Conservation (phyloP, 192 early-diverging fungal genomes). For the Dimargaris verticillata region DNA sequence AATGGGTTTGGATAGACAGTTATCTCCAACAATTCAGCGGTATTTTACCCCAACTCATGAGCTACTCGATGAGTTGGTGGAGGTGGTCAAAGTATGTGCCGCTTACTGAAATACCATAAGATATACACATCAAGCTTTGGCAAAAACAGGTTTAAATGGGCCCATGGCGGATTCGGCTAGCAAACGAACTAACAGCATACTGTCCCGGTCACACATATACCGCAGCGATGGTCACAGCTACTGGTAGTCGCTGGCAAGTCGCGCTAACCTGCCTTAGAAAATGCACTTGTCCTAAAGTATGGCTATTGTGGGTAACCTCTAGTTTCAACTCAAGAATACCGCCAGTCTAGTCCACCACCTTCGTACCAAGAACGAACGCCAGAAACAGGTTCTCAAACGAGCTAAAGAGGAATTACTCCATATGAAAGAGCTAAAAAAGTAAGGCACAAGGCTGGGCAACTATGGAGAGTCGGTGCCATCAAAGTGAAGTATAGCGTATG, state of each 20-base stretch:
- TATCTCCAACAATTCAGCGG: no score
- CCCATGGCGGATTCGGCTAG: no score
- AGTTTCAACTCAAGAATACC: constrained; percentile 15
- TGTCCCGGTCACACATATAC: background rate
- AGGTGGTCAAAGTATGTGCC: no score
- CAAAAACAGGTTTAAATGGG: no score
- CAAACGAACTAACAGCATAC: no score
- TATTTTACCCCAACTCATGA: no score
- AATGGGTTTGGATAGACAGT: no score
- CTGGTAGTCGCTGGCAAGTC: background rate
- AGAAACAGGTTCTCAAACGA: constrained; percentile 14
- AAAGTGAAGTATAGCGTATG: background rate
- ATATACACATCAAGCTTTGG: no score
- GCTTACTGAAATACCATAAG: no score
- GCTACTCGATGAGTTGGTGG: no score
- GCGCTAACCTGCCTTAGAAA: background rate
- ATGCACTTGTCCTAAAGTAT: background rate
- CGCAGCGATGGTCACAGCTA: background rate
- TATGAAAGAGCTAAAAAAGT: constrained; percentile 14
- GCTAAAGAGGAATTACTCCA: constrained; percentile 13
- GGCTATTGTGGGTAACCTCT: background rate
- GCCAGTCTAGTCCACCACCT: constrained; percentile 11
- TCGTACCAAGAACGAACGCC: constrained; percentile 9
- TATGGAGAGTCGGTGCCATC: background rate
- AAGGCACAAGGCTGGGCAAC: background rate